Evolutionary conservation across 2,329 filamentous ascomycete species (phyloP).

Genomic region (Botrytis hyacinthi): DNA sequence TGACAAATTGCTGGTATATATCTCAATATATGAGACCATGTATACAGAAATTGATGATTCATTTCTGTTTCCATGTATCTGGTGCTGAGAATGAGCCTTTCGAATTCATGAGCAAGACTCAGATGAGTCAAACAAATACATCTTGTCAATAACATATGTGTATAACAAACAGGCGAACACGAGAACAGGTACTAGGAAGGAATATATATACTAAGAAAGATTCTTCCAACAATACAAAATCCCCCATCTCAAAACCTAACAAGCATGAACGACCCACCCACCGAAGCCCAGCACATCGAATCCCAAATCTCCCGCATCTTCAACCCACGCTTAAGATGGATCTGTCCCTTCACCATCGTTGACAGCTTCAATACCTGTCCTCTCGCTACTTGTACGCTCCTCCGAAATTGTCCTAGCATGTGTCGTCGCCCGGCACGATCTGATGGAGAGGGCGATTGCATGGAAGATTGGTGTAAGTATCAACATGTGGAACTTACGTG

Average conservation of each 20-base stretch:
- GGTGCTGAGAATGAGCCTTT: neutral
- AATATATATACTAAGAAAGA: neutral
- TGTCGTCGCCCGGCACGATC: rapidly evolving
- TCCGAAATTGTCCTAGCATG: neutral
- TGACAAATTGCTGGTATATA: rapidly evolving
- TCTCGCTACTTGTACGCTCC: neutral
- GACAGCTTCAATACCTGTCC: neutral
- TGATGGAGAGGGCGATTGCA: neutral
- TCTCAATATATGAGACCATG: too few species aligned
- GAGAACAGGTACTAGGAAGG: neutral
- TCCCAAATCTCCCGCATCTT: neutral
- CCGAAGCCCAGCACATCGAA: neutral
- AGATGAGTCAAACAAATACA: neutral
- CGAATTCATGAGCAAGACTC: neutral
- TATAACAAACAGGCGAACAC: neutral
- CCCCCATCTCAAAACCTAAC: neutral
- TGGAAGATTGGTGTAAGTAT: neutral
- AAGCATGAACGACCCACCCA: neutral
- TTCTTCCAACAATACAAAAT: neutral
- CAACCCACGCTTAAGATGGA: neutral
- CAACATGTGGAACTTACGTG: neutral
- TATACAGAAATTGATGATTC: neutral
- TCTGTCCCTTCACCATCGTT: neutral
- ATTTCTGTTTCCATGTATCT: neutral
- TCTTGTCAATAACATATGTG: neutral